Base-by-base conservation (phyloP, 2,329 filamentous ascomycete genomes). In the Epichloe scottii region DNA sequence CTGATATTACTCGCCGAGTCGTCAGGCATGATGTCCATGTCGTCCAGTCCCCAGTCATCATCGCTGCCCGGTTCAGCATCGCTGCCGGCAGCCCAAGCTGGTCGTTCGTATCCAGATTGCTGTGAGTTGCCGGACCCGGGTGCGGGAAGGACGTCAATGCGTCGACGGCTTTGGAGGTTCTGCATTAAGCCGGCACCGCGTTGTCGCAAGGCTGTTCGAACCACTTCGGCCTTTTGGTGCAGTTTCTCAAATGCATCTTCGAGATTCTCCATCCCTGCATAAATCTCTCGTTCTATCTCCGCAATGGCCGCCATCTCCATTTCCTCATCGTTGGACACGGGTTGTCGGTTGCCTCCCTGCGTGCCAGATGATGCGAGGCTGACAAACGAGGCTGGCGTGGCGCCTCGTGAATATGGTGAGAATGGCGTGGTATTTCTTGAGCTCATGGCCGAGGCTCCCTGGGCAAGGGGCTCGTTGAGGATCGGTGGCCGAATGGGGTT, bases 181-280 rank as follows among this genome's bases (percentile, higher is more conserved):
- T 72, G 75, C 58, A 78, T 78, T 4, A 97, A 72, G 1, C 88
- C 90, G 0, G 89, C 88, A 14, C 84, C 83, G 40, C 91, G 85
- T 63, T 93, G 86, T 5, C 90, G 84, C 5, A 97, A 75, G 1
- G 84, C 80, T 21, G 80, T 82, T 5, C 91, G 83, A 15, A 96
- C 87, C 17, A 75, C 68, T 68, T 96, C 89, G 2, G 91, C 91
- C 61, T 84, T 85, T 57, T 81, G 78, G 63, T 97, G 91, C n/a
- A 97, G 75, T 30, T 81, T 82, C 69, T 97, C 91, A 59, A 97
- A 96, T 0, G 90, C 89, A 62, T 96, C 89, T 67, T 97, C 91
- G 23, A 97, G 77, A 0, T 82, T 83, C 68, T 97, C 91, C 91
- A 97, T 97, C 55, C 90, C 88, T 35, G 82, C 77, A 68, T 91